These are phyloP conservation scores for Pythium oligandrum DNA, from an alignment of 352 stramenopile genomes.

Conservation along the genomic window DNA sequence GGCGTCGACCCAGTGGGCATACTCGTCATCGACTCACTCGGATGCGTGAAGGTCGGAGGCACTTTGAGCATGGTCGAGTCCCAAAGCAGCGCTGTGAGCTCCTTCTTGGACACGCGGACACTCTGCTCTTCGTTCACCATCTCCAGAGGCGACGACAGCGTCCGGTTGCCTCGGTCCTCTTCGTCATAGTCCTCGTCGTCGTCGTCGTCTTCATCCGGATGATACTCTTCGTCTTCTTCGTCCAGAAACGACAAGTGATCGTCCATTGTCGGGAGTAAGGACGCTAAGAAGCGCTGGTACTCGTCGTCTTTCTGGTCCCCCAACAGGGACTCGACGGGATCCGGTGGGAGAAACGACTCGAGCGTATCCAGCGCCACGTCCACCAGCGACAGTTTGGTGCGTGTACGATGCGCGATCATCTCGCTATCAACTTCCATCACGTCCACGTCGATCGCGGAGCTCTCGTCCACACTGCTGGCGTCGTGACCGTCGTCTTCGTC, in stretches of 20 bases:
- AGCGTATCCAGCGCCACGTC: conserved; percentile 69
- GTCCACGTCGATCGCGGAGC: neutral
- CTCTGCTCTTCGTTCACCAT: neutral
- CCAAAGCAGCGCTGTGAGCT: conserved; percentile 76
- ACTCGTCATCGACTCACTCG: neutral
- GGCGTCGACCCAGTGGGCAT: too few species aligned
- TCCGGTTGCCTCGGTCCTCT: neutral
- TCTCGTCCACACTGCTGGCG: too few species aligned
- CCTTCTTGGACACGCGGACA: conserved; percentile 67
- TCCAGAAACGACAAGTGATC: conserved; percentile 79
- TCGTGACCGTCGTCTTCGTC: too few species aligned
- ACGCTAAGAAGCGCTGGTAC: conserved; percentile 83
- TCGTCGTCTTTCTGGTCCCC: conserved; percentile 42
- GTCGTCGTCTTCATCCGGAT: conserved; percentile 64
- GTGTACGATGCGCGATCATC: conserved; percentile 65
- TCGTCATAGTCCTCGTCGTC: conserved; percentile 53
- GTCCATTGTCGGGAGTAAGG: conserved; percentile 36
- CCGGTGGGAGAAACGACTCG: conserved; percentile 45
- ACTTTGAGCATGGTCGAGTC: conserved; percentile 73
- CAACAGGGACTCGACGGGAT: conserved; percentile 21
- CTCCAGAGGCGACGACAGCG: too few species aligned
- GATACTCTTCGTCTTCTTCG: conserved; percentile 83
- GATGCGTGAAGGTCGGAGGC: conserved; percentile 16
- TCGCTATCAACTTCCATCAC: conserved; percentile 14
- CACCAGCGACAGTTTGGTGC: conserved; percentile 73